Evolutionary conservation across 176 grass and related monocot species (phyloP).

Genomic region (Carex kokanica): DNA sequence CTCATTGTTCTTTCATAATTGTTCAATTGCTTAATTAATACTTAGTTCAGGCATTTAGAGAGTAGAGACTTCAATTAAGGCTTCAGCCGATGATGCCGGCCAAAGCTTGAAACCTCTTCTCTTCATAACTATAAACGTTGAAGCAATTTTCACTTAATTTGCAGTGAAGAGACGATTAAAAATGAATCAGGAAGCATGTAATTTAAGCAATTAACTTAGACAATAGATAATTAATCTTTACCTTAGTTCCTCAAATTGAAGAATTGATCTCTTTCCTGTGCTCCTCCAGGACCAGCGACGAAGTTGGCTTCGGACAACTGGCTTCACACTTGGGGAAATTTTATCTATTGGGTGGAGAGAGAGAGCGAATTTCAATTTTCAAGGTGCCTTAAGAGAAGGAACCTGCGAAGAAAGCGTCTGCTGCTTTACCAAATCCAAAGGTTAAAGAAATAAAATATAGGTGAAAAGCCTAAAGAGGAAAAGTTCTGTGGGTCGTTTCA

Average conservation of each 20-base stretch:
- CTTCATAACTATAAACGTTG: not conserved
- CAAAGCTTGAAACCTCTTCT: not conserved
- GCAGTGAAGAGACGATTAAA: not conserved
- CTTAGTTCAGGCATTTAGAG: not conserved
- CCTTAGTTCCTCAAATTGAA: not conserved
- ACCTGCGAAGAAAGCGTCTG: not conserved
- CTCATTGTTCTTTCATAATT: not conserved
- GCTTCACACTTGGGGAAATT: not conserved
- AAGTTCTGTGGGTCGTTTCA: not conserved
- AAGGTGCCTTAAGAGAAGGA: not conserved
- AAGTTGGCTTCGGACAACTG: not conserved
- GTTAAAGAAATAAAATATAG: not conserved
- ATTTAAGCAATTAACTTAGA: not conserved
- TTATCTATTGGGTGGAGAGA: not conserved
- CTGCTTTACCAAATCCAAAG: not conserved
- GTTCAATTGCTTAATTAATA: not conserved
- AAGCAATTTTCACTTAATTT: not conserved
- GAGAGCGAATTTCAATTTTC: not conserved
- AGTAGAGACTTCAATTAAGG: not conserved
- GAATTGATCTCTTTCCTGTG: constrained; percentile 7
- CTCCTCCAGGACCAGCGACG: not conserved
- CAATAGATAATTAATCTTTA: not conserved
- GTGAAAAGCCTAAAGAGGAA: not conserved
- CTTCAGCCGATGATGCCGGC: not conserved
- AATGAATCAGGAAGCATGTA: not conserved